A percentile compares a stretch with the other conserved stretches of the same genome.
phyloP scores from a whole-genome alignment of 176 grass and related monocot genomes.

The Juncus effusus region DNA sequence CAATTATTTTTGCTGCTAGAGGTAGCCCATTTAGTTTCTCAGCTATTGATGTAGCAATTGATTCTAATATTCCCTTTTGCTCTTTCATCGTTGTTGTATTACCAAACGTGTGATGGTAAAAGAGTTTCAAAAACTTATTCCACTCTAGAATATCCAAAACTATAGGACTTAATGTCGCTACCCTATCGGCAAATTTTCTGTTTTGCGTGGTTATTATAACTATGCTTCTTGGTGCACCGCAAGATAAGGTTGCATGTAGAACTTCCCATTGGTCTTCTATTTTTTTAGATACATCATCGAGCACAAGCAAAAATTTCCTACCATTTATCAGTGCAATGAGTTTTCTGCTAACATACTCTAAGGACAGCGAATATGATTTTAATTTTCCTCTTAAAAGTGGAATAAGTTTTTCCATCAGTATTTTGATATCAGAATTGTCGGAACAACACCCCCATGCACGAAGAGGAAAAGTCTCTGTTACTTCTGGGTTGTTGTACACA shows the following conservation, averaged over 20 bases:
- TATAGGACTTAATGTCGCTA: conserved; percentile 27
- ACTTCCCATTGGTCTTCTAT: background rate
- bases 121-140: conserved; percentile 21
- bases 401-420: background rate
- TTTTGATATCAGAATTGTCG: conserved; percentile 13
- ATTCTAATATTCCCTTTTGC: conserved; percentile 1
- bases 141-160: conserved; percentile 15
- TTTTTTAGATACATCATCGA: conserved; percentile 31
- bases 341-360: background rate
- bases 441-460: conserved; percentile 19
- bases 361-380: background rate
- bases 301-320: conserved; percentile 14
- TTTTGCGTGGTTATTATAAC: conserved; percentile 43
- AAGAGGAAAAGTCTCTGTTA: background rate
- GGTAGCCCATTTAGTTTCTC: conserved; percentile 28
- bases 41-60: conserved; percentile 16
- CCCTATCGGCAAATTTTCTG: conserved; percentile 16
- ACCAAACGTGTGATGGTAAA: conserved; percentile 22
- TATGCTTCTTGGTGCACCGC: conserved; percentile 13
- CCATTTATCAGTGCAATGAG: background rate
- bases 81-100: background rate
- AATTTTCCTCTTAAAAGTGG: background rate
- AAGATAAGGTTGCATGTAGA: background rate
- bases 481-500: conserved; percentile 8
- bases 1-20: conserved; percentile 18